Evolutionary conservation across 73 alveolate species (phyloP).

Genomic region (Symbiodinium pilosum): DNA sequence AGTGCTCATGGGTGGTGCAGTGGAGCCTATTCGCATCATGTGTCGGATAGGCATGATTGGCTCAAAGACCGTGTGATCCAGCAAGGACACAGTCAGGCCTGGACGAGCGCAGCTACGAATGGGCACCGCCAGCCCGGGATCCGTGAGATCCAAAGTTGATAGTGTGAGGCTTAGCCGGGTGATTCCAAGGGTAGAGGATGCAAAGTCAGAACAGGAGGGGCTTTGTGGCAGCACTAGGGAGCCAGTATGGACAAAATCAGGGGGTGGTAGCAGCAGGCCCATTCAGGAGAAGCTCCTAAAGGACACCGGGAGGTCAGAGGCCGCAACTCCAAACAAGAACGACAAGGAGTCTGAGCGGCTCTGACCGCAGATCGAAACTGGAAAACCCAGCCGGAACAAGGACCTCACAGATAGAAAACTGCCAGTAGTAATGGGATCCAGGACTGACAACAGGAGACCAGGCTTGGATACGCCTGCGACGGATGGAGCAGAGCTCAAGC

Average conservation of each 20-base stretch:
- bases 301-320: not conserved
- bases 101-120: not conserved
- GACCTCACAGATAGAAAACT: not conserved
- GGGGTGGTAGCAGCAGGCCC: not conserved
- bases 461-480: not conserved
- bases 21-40: not conserved
- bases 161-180: not conserved
- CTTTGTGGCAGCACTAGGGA: not conserved
- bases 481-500: not conserved
- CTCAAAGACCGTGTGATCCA: conserved; percentile 33
- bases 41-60: not conserved
- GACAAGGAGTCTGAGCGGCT: not conserved
- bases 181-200: not conserved
- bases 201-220: not conserved
- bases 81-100: not conserved
- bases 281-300: not conserved
- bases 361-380: not conserved
- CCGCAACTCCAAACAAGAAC: not conserved
- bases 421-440: not conserved
- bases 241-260: not conserved
- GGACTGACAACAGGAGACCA: not conserved
- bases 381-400: not conserved
- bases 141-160: conserved; percentile 12
- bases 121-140: not conserved
- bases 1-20: not conserved